Conservation (phyloP, 192 early-diverging fungal genomes). For the Irineochytrium annulatum region DNA sequence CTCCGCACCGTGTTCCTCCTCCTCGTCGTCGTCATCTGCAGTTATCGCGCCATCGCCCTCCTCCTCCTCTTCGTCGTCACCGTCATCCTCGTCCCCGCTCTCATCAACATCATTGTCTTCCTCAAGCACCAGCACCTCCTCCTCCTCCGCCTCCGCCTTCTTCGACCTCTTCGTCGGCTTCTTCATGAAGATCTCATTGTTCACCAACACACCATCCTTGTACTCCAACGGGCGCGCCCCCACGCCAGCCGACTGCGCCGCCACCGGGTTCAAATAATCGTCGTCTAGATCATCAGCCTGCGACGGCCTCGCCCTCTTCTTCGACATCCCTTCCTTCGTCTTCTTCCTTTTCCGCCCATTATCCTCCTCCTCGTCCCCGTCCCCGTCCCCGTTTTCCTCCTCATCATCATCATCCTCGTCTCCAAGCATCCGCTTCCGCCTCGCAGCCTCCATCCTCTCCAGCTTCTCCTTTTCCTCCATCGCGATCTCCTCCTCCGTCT, state of each 20-base stretch:
- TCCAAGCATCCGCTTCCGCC: conserved; percentile 26
- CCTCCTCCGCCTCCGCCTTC: conserved; percentile 49
- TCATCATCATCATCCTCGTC: conserved; percentile 13
- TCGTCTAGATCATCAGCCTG: conserved; percentile 55
- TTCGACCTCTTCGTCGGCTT: conserved; percentile 19
- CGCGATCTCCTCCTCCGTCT: conserved; percentile 91
- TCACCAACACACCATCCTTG: conserved; percentile 46
- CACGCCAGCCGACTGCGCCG: not conserved
- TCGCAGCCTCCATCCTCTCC: conserved; percentile 76
- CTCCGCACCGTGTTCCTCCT: conserved; percentile 61
- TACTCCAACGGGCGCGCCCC: conserved; percentile 42
- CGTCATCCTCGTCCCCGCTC: conserved; percentile 51
- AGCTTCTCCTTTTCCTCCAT: conserved; percentile 77
- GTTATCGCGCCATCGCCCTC: conserved; percentile 34
- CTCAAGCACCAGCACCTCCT: conserved; percentile 33
- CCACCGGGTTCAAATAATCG: conserved; percentile 7
- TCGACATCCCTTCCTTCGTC: too few relatives aligned
- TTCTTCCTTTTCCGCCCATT: not conserved
- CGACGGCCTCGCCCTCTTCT: conserved; percentile 10
- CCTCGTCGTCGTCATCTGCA: conserved; percentile 49
- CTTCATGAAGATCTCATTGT: conserved; percentile 47
- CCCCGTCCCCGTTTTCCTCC: not conserved
- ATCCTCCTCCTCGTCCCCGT: not conserved
- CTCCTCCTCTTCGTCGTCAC: conserved; percentile 50
- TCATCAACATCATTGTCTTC: conserved; percentile 32